Conservation (phyloP, 345 rosid species). For the Corchorus capsularis region DNA sequence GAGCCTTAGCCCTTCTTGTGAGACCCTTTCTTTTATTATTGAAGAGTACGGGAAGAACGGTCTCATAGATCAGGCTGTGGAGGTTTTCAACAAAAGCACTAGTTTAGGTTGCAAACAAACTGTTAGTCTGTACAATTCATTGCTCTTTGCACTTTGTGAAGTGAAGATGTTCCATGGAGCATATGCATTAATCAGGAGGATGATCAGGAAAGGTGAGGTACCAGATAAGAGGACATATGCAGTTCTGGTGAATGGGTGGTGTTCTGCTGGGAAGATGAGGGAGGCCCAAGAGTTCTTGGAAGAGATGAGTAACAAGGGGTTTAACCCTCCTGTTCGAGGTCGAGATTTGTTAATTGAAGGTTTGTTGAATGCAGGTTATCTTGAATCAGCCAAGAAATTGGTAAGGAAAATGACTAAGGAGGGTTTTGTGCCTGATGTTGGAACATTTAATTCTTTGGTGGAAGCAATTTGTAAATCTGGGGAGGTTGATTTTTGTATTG, state of each 20-base stretch:
- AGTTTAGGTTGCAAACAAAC: slow-evolving; percentile 57
- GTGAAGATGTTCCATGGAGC: slow-evolving; percentile 86
- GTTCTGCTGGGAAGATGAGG: slow-evolving; percentile 74
- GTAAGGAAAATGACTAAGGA: slow-evolving; percentile 73
- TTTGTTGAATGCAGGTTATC: slow-evolving; percentile 69
- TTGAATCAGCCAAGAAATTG: slow-evolving; percentile 83
- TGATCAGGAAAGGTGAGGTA: slow-evolving; percentile 68
- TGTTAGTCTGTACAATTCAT: slow-evolving; percentile 56
- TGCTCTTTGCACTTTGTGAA: slow-evolving; percentile 80
- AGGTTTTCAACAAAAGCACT: slow-evolving; percentile 68
- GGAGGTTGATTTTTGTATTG: slow-evolving; percentile 73
- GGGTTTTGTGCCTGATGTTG: slow-evolving; percentile 64
- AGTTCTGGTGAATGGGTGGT: slow-evolving; percentile 79
- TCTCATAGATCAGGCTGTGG: slow-evolving; percentile 72
- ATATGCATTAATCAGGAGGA: slow-evolving; percentile 77
- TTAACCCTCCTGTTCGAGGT: slow-evolving; percentile 83
- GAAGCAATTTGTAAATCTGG: slow-evolving; percentile 63
- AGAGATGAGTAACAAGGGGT: slow-evolving; percentile 87
- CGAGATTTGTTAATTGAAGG: slow-evolving; percentile 89
- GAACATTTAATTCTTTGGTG: slow-evolving; percentile 62
- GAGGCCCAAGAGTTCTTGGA: slow-evolving; percentile 81
- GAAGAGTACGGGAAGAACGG: slow-evolving; percentile 82
- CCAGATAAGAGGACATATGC: slow-evolving; percentile 69
- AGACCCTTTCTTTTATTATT: slow-evolving; percentile 66
- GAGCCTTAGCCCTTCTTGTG: slow-evolving; percentile 52